Base-by-base conservation (phyloP, 352 stramenopile species). In the Phytopythium ostracodes region DNA sequence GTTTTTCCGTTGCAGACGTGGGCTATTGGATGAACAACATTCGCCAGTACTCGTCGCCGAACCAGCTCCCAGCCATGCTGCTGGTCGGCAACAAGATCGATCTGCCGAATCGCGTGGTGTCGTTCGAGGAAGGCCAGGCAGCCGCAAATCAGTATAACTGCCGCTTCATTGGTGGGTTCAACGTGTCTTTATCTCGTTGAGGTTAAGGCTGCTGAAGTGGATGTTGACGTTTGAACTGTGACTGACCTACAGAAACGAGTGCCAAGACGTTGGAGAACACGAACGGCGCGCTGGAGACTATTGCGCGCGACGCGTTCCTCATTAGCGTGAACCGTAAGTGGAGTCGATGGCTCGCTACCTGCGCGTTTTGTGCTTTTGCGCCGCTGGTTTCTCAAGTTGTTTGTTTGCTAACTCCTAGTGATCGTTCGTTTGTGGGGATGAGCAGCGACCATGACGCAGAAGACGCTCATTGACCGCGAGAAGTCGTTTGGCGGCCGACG, bases 11-110 rank as follows among this genome's bases (percentile, higher is more conserved):
- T 67, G 31, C 51, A 95, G 86, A 97, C 53, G 91, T 98, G 52
- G 90, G 85, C 65, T 98, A 98, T 64, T 98, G 94, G 94, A 97
- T 98, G 89, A 95, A 97, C 64, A 98, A 98, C 65, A 98, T 98
- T 60, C 86, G 92, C 17, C 84, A 94, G 59, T 92, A 96, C 62
- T 91, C 89, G 22, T 77, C 80, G 1, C 76, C 81, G 38, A 76
- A 77, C 54, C 87, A 91, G 65, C 74, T 79, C 69, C 84, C 79
- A 25, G 88, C 76, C 18, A 95, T 92, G 86, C 67, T 96, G 44
- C 68, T 97, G 4, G 87, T 97, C 46, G 91, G 89, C 62, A 97
- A 97, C 77, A 97, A 97, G 73, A 96, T 96, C 54, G 91, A 97
- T 90, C 59, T 97, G 55, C 77, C 84, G 7, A 93, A 92, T 52